A percentile compares a stretch with the other conserved stretches of the same genome.
phyloP scores from a whole-genome alignment of 2,329 filamentous ascomycete species.

The Cytospora schulzeri region DNA sequence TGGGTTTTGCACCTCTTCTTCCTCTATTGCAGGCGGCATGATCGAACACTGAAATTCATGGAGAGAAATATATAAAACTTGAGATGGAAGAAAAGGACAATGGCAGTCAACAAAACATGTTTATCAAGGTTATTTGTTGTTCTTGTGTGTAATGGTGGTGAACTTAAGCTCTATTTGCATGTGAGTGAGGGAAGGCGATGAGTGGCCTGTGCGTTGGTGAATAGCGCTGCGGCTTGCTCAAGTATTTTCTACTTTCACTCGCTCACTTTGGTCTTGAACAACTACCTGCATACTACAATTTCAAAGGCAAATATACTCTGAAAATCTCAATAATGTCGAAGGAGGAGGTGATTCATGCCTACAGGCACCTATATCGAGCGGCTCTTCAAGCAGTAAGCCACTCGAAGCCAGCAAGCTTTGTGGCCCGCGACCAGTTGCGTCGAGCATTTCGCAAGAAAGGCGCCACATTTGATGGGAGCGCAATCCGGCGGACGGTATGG shows the following conservation, averaged over 20 bases:
- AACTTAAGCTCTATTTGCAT: not conserved
- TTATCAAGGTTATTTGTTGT: not conserved
- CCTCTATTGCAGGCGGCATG: conserved; percentile 18
- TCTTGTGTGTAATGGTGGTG: not conserved
- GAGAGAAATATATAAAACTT: not conserved
- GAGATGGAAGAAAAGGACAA: not conserved
- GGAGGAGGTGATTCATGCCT: conserved; percentile 61
- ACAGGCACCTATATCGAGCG: conserved; percentile 69
- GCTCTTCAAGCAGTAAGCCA: conserved; percentile 72
- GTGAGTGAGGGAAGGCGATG: not conserved
- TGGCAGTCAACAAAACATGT: not conserved
- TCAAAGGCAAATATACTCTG: not conserved
- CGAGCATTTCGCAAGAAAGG: conserved; percentile 57
- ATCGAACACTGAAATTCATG: not conserved
- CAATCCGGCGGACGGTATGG: conserved; percentile 66
- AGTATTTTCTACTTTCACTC: not conserved
- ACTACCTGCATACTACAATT: not conserved
- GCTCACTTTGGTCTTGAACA: not conserved
- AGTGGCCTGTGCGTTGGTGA: conserved; percentile 16
- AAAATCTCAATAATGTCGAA: conserved; percentile 35
- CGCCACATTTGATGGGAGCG: conserved; percentile 50
- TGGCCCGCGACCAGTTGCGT: conserved; percentile 61
- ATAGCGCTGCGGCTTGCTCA: not conserved
- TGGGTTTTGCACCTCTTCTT: conserved; percentile 1
- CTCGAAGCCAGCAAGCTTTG: conserved; percentile 67